Percentiles rank a stretch among this genome's conserved stretches.
phyloP scores from a whole-genome alignment of 2,329 filamentous ascomycete genomes.

The Bipolaris oryzae region DNA sequence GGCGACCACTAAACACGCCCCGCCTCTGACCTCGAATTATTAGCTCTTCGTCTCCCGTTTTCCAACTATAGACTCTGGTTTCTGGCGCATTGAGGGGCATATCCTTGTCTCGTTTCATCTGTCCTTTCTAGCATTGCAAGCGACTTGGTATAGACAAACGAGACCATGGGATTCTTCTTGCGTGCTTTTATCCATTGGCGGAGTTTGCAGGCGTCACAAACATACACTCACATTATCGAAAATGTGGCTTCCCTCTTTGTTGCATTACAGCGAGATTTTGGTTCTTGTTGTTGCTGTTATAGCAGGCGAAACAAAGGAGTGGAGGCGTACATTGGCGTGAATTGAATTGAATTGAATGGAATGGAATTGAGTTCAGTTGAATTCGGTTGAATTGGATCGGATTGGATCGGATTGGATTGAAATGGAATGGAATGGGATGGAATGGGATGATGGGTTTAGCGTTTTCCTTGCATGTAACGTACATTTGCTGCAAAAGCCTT shows the following conservation, averaged over 20 bases:
- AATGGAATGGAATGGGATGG: background rate
- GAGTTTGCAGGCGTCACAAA: slow-evolving; percentile 5
- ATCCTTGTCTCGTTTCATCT: background rate
- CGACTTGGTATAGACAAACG: slow-evolving; percentile 6
- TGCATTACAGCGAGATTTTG: background rate
- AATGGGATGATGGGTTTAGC: background rate
- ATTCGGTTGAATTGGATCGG: background rate
- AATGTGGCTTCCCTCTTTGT: background rate
- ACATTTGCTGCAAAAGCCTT: background rate
- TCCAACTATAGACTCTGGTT: slow-evolving; percentile 1
- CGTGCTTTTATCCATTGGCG: slow-evolving; percentile 1
- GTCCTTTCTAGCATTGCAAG: slow-evolving; percentile 3
- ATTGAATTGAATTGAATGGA: background rate
- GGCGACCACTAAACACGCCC: slow-evolving; percentile 3
- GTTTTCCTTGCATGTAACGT: background rate
- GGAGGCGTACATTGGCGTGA: slow-evolving; percentile 2
- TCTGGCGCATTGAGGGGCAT: slow-evolving; percentile 2
- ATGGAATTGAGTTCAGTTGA: background rate
- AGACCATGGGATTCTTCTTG: slow-evolving; percentile 3
- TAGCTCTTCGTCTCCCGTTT: background rate
- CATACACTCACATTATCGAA: background rate
- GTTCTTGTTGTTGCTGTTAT: background rate
- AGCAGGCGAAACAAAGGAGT: background rate
- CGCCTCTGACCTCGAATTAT: background rate
- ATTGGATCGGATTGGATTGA: too few species aligned